phyloP scores from a whole-genome alignment of 78 protist species.

The Dictyostelium intermedium region DNA sequence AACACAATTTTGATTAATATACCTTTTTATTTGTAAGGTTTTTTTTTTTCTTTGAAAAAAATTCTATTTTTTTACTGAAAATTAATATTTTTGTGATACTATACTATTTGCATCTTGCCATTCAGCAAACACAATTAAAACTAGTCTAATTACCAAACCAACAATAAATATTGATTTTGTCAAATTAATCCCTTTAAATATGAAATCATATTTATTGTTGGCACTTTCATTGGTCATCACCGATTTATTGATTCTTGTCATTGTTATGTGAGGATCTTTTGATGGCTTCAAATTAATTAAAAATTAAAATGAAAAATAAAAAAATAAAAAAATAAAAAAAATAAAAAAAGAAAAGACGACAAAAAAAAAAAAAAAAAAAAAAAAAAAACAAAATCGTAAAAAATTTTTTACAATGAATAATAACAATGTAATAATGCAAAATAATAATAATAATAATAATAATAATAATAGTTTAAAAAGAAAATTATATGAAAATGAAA shows the following conservation, averaged over 20 bases:
- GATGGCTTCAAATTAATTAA: neutral
- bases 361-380: neutral
- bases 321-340: neutral
- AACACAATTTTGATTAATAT: neutral
- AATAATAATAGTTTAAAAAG: neutral
- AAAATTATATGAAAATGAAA: neutral
- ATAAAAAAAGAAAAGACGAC: neutral
- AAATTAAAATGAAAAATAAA: neutral
- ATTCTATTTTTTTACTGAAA: neutral
- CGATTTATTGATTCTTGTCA: neutral
- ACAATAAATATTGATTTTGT: conserved; percentile 22
- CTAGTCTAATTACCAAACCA: conserved; percentile 60
- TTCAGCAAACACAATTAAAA: conserved; percentile 76
- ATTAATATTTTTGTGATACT: neutral
- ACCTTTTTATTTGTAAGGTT: no score
- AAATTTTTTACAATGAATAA: neutral
- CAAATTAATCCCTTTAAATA: conserved; percentile 20
- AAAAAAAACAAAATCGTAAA: neutral
- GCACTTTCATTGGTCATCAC: neutral
- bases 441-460: neutral
- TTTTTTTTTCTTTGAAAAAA: neutral
- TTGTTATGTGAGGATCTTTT: neutral
- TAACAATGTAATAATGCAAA: neutral
- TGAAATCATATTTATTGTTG: neutral
- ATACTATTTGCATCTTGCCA: conserved; percentile 87